Evolutionary conservation across 345 rosid genomes (phyloP).

Genomic region (Hibiscus mutabilis): DNA sequence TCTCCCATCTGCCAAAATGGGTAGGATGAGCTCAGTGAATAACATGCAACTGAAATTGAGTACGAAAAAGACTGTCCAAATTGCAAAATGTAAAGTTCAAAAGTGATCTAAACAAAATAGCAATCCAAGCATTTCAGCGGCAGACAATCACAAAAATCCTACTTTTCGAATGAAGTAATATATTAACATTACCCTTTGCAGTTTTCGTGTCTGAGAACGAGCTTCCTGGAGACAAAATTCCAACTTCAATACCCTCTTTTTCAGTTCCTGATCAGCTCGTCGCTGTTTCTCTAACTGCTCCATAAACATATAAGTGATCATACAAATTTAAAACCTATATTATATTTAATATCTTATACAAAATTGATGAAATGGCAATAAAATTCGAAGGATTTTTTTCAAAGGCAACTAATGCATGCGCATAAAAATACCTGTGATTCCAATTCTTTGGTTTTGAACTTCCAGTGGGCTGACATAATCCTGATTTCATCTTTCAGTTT

Average conservation of each 20-base stretch:
- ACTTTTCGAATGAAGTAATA: neutral
- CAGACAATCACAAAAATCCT: neutral
- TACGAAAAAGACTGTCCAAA: neutral
- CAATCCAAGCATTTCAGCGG: neutral
- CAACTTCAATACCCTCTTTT: slow-evolving; percentile 76
- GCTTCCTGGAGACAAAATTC: slow-evolving; percentile 92
- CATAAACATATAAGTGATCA: slow-evolving; percentile 12
- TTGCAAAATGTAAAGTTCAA: neutral
- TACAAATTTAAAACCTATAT: neutral
- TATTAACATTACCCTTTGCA: slow-evolving; percentile 50
- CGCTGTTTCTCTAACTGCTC: slow-evolving; percentile 79
- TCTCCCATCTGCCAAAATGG: slow-evolving; percentile 59
- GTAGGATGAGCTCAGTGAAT: neutral
- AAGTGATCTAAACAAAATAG: neutral
- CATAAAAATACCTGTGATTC: slow-evolving; percentile 62
- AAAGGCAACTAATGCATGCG: neutral
- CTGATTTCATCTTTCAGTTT: slow-evolving; percentile 68
- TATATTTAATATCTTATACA: neutral
- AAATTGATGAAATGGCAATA: neutral
- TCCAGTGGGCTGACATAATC: slow-evolving; percentile 81
- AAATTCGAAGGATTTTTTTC: neutral
- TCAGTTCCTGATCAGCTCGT: slow-evolving; percentile 76
- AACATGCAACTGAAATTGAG: neutral
- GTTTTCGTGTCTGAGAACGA: slow-evolving; percentile 72
- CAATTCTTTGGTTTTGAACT: slow-evolving; percentile 66